These are phyloP conservation scores for Mycena galopus DNA, from an alignment of 768 basidiomycete species.

Conservation along the genomic window DNA sequence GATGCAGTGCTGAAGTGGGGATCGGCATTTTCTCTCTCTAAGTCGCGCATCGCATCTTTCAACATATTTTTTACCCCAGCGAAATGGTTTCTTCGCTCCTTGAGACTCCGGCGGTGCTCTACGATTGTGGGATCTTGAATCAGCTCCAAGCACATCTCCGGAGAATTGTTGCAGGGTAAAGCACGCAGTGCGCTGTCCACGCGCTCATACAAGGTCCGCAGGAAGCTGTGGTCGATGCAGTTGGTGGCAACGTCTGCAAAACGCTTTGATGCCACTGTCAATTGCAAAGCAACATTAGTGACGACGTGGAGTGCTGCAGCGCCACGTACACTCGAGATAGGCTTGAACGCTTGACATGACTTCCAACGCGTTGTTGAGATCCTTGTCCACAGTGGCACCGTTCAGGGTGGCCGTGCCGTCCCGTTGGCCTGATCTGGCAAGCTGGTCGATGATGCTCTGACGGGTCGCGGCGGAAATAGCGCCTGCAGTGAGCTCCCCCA, in stretches of 20 bases:
- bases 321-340: slow-evolving; percentile 23
- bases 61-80: slow-evolving; percentile 2
- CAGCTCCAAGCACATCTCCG: slow-evolving; percentile 18
- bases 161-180: slow-evolving; percentile 16
- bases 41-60: slow-evolving; percentile 17
- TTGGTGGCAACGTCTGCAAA: slow-evolving; percentile 21
- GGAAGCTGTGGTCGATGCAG: slow-evolving; percentile 25
- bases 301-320: background rate
- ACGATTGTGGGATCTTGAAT: slow-evolving; percentile 22
- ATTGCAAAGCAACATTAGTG: background rate
- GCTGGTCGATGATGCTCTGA: background rate
- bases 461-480: slow-evolving; percentile 4
- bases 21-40: slow-evolving; percentile 8
- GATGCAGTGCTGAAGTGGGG: background rate
- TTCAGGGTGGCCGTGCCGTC: background rate
- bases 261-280: slow-evolving; percentile 27
- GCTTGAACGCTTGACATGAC: slow-evolving; percentile 28
- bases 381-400: background rate
- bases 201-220: slow-evolving; percentile 1
- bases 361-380: slow-evolving; percentile 13
- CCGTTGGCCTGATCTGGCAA: background rate
- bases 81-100: slow-evolving; percentile 10
- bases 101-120: background rate
- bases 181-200: slow-evolving; percentile 4
- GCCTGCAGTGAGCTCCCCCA: background rate